These are phyloP conservation scores for Arthroderma uncinatum DNA, from an alignment of 2,329 filamentous ascomycete species.

Conservation along the genomic window DNA sequence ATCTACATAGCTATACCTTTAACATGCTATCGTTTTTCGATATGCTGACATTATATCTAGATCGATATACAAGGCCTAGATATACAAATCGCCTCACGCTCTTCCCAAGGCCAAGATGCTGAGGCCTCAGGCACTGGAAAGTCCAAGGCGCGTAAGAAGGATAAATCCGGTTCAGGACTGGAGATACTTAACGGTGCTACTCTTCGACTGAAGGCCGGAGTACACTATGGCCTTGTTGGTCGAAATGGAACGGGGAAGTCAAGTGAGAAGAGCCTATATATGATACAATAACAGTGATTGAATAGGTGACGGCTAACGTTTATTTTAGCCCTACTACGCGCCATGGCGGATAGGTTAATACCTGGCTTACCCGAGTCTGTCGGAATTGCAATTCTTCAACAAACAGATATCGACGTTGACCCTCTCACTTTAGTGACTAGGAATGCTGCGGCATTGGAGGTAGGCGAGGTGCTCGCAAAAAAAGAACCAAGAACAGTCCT, in stretches of 20 bases:
- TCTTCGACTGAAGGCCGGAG: constrained; percentile 59
- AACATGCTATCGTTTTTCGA: neutral
- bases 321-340: constrained; percentile 54
- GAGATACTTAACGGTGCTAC: constrained; percentile 62
- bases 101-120: neutral
- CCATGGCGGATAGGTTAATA: constrained; percentile 66
- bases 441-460: neutral
- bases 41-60: constrained; percentile 28
- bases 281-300: neutral
- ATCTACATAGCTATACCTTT: neutral
- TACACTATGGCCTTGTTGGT: constrained; percentile 67
- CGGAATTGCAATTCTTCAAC: constrained; percentile 57
- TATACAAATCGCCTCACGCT: constrained; percentile 47
- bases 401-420: constrained; percentile 41
- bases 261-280: constrained; percentile 37
- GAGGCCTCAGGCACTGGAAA: constrained; percentile 15
- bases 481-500: constrained; percentile 43
- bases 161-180: constrained; percentile 38
- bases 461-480: neutral
- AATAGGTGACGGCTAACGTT: neutral
- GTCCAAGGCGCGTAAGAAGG: constrained; percentile 30
- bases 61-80: constrained; percentile 63
- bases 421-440: neutral
- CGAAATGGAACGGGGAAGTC: constrained; percentile 77
- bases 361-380: constrained; percentile 60